Base-by-base conservation (phyloP, 768 basidiomycete species). In the Coprinopsis cinerea region DNA sequence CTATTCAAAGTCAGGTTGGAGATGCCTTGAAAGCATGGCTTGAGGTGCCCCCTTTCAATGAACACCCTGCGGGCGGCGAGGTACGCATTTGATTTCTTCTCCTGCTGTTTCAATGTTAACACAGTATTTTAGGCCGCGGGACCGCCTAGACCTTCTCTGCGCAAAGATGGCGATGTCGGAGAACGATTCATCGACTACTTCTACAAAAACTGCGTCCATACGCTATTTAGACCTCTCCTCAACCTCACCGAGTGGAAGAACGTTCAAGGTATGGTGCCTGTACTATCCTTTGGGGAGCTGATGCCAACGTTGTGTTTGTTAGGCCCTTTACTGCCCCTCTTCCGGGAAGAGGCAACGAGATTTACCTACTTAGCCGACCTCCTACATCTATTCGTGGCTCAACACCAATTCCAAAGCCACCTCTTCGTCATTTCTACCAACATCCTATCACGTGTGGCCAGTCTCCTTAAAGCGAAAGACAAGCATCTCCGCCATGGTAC, bases 151-250 rank as follows among this genome's bases (percentile, higher is more conserved):
- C 61, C 61, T 30, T 59, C 59, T 10, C 50, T 57, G 13, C 81
- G 84, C 47, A 92, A 88, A 64, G 93, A 95, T 55, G 89, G 92
- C 47, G 85, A 88, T 4, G 78, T 81, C 28, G 85, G 85, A 1
- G 96, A 98, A 64, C 79, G 82, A 49, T 99, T 93, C 72, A 73
- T 94, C 61, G 87, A 93, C 32, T 91, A 92, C 64, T 95, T 97
- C 66, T 97, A 97, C 71, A 91, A 92, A 65, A 73, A 79, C 39
- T 90, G 86, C 61, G 71, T 85, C 52, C 68, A 76, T n/a, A 75
- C 76, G n/a, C 70, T 99, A 44, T 85, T 92, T 69, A 81, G 79
- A 61, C 94, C 96, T 4, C 69, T 96, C 36, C 63, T 70, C 58
- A 71, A 90, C 48, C 69, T 96, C 22, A 80, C 88, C 2, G 88